Evolutionary conservation across 169 alveolate genomes (phyloP).

Genomic region (Cryptosporidium andersoni): DNA sequence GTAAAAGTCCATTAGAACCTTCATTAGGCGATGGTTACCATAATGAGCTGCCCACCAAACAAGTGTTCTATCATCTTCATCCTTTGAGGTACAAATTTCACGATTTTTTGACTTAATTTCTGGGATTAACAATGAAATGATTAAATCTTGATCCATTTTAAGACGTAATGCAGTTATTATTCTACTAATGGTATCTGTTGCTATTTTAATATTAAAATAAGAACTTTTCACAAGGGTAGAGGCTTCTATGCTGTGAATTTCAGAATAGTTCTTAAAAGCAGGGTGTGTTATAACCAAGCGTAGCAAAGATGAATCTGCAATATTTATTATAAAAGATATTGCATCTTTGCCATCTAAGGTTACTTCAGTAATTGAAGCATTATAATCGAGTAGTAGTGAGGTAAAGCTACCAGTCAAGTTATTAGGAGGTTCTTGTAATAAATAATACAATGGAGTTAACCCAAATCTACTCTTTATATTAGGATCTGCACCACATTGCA

Average conservation of each 20-base stretch:
- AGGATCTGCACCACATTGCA: conserved; percentile 57
- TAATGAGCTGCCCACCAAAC: conserved; percentile 56
- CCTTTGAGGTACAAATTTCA: conserved; percentile 51
- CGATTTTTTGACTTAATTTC: conserved; percentile 12
- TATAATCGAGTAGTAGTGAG: conserved; percentile 28
- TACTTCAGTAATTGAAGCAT: conserved; percentile 49
- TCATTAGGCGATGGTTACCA: conserved; percentile 34
- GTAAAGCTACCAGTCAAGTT: conserved; percentile 22
- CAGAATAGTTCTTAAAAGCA: conserved; percentile 13
- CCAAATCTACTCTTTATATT: conserved; percentile 37
- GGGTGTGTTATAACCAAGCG: conserved; percentile 20
- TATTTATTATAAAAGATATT: conserved; percentile 40
- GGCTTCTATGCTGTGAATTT: neutral
- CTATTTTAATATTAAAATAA: conserved; percentile 2
- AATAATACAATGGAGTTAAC: conserved; percentile 41
- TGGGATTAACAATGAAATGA: conserved; percentile 31
- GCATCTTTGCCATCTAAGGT: conserved; percentile 61
- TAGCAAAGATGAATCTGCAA: conserved; percentile 14
- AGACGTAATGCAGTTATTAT: conserved; percentile 51
- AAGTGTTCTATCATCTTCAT: conserved; percentile 35
- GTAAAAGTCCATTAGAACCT: conserved; percentile 24
- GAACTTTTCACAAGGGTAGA: no score
- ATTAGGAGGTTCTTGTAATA: conserved; percentile 24
- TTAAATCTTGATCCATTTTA: conserved; percentile 17
- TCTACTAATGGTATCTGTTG: conserved; percentile 42